A percentile compares a stretch with the other conserved stretches of the same genome.
Conservation (phyloP, 495 filamentous ascomycete species). For the Penicillium maclennaniae region DNA sequence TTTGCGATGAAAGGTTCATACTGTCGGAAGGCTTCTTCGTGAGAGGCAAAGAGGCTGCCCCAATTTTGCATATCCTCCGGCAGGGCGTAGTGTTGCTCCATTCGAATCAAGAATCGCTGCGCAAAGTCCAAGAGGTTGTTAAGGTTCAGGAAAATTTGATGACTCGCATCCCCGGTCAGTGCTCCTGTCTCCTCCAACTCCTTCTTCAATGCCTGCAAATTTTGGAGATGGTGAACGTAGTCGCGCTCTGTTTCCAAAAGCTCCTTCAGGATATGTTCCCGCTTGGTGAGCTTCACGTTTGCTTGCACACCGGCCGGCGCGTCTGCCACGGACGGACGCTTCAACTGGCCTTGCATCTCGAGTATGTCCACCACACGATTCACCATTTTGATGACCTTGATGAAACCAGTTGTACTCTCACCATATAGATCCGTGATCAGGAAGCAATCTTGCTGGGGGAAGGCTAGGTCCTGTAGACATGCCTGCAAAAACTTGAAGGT, state of each 20-base stretch:
- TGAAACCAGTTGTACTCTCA: conserved; percentile 93
- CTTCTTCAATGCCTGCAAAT: conserved; percentile 88
- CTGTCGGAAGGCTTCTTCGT: conserved; percentile 77
- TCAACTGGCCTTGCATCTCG: conserved; percentile 66
- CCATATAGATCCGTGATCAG: conserved; percentile 88
- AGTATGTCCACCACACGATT: conserved; percentile 88
- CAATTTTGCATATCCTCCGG: conserved; percentile 79
- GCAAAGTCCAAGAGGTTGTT: conserved; percentile 94
- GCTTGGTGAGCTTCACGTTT: conserved; percentile 62
- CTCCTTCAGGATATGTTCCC: conserved; percentile 85
- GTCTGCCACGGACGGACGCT: conserved; percentile 43
- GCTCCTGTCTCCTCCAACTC: conserved; percentile 80
- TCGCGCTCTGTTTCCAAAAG: conserved; percentile 91
- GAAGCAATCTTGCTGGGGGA: conserved; percentile 79
- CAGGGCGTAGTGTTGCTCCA: conserved; percentile 89
- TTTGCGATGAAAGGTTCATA: conserved; percentile 98
- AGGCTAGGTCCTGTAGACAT: conserved; percentile 65
- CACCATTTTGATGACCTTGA: conserved; percentile 85
- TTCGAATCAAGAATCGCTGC: conserved; percentile 85
- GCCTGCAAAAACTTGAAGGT: conserved; percentile 70
- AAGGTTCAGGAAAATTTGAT: conserved; percentile 94
- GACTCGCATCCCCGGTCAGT: conserved; percentile 83
- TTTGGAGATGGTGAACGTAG: conserved; percentile 97
- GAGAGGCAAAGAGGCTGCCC: conserved; percentile 77
- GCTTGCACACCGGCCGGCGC: conserved; percentile 42